Evolutionary conservation across 495 filamentous ascomycete species (phyloP).

Genomic region (Podospora pseudocomata): DNA sequence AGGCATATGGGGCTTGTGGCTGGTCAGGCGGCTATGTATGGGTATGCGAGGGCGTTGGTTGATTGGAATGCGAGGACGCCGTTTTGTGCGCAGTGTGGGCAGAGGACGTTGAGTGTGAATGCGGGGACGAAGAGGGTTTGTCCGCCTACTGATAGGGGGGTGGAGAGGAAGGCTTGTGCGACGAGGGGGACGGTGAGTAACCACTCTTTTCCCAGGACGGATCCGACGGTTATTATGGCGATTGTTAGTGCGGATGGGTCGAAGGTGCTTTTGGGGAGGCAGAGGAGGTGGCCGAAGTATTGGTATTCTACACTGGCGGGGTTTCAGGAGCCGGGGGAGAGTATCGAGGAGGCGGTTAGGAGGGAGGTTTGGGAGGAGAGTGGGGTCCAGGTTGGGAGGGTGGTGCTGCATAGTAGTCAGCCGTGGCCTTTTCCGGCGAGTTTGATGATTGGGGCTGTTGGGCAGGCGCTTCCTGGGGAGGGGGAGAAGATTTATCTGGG

Average conservation of each 20-base stretch:
- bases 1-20: constrained; percentile 41
- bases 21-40: constrained; percentile 74
- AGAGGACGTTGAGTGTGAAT: constrained; percentile 78
- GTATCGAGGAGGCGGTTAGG: constrained; percentile 89
- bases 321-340: constrained; percentile 93
- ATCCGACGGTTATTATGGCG: constrained; percentile 94
- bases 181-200: constrained; percentile 76
- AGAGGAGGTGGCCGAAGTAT: constrained; percentile 73
- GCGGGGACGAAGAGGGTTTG: constrained; percentile 89
- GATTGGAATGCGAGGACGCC: constrained; percentile 95
- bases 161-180: constrained; percentile 62
- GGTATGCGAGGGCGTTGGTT: constrained; percentile 80
- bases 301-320: constrained; percentile 93
- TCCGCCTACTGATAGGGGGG: constrained; percentile 65
- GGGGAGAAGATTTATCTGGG: constrained; percentile 79
- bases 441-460: constrained; percentile 93
- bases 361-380: constrained; percentile 96
- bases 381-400: constrained; percentile 78
- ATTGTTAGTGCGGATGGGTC: constrained; percentile 71
- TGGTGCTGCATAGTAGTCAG: constrained; percentile 89
- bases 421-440: constrained; percentile 68
- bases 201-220: constrained; percentile 86
- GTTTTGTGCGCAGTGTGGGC: constrained; percentile 85
- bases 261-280: constrained; percentile 77
- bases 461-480: constrained; percentile 69